Evolutionary conservation across 768 basidiomycete genomes (phyloP).

Genomic region (Paxillus involutus): DNA sequence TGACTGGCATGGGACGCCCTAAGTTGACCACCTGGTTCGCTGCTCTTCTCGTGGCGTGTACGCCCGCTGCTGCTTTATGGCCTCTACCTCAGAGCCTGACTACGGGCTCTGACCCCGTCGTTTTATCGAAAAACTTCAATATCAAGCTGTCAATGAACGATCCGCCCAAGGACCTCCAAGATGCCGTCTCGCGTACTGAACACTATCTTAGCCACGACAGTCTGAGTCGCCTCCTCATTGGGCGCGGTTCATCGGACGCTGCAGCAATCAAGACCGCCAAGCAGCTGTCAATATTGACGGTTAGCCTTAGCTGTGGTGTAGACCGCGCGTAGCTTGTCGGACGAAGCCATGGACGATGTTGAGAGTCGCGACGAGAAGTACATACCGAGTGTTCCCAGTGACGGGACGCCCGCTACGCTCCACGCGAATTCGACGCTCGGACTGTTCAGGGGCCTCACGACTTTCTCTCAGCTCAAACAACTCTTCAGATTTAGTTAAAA

Average conservation of each 20-base stretch:
- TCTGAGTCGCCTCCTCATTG: slow-evolving; percentile 57
- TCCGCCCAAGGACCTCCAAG: slow-evolving; percentile 55
- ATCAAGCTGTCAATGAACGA: slow-evolving; percentile 45
- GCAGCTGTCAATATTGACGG: slow-evolving; percentile 40
- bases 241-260: slow-evolving; percentile 53
- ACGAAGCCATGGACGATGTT: slow-evolving; percentile 51
- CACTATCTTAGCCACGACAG: slow-evolving; percentile 48
- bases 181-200: slow-evolving; percentile 54
- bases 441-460: slow-evolving; percentile 71
- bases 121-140: slow-evolving; percentile 50
- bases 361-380: slow-evolving; percentile 61
- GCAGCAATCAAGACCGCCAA: slow-evolving; percentile 38
- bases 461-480: slow-evolving; percentile 53
- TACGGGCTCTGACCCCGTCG: slow-evolving; percentile 39
- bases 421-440: slow-evolving; percentile 66
- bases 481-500: background rate
- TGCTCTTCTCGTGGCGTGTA: background rate
- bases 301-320: slow-evolving; percentile 37
- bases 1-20: background rate
- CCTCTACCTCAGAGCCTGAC: slow-evolving; percentile 24
- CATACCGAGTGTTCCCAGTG: slow-evolving; percentile 50
- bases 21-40: slow-evolving; percentile 2
- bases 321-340: slow-evolving; percentile 43
- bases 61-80: slow-evolving; percentile 25
- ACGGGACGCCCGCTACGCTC: slow-evolving; percentile 54